A percentile compares a stretch with the other conserved stretches of the same genome.
Evolutionary conservation across 2,329 filamentous ascomycete genomes (phyloP).

Genomic region (Diplodia sapinea): DNA sequence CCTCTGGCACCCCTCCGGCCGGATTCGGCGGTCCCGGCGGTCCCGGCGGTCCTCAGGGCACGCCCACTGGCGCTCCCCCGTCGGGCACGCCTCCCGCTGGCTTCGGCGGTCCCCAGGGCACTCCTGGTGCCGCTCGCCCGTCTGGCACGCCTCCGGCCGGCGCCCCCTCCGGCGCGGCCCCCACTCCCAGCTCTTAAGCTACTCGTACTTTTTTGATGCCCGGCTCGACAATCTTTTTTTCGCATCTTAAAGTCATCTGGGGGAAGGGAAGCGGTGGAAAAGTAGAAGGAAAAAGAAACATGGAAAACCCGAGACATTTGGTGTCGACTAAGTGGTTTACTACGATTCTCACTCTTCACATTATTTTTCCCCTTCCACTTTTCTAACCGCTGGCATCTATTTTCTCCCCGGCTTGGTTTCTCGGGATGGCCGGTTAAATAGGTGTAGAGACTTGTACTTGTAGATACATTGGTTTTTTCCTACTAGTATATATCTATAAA

Average conservation of each 20-base stretch:
- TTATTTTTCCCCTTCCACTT: neutral
- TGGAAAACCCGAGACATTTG: neutral
- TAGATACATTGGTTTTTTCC: constrained; percentile 13
- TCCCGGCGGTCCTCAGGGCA: neutral
- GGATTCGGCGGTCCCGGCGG: neutral
- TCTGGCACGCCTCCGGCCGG: too few species aligned
- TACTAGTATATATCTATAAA: constrained; percentile 4
- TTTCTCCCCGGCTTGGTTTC: neutral
- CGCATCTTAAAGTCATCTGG: neutral
- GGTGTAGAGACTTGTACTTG: neutral
- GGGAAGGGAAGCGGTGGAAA: neutral
- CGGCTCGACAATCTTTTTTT: neutral
- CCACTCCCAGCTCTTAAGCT: constrained; percentile 4
- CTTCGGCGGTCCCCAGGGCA: neutral
- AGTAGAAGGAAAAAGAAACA: neutral
- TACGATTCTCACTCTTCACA: neutral
- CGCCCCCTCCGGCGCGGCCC: too few species aligned
- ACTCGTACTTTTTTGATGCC: neutral
- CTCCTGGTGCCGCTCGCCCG: neutral
- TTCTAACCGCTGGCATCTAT: neutral
- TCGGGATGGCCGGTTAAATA: neutral
- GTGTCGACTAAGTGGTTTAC: neutral
- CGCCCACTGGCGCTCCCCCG: neutral
- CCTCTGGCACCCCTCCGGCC: neutral
- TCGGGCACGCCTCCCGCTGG: neutral